phyloP scores from a whole-genome alignment of 2,329 filamentous ascomycete species.

The Penicillium sp. region DNA sequence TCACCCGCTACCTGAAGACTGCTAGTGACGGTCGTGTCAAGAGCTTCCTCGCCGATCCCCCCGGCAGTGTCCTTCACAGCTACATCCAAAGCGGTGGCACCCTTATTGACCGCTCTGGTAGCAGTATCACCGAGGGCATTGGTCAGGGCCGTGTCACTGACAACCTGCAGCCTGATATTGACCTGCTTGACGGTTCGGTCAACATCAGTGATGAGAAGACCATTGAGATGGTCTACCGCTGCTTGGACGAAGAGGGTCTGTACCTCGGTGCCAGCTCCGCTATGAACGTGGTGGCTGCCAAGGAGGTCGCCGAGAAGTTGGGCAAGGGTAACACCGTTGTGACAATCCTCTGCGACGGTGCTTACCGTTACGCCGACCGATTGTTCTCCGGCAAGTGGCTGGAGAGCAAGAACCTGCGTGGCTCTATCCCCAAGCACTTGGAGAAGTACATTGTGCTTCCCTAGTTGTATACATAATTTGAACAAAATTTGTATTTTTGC shows the following conservation, averaged over 20 bases:
- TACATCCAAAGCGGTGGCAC: constrained; percentile 86
- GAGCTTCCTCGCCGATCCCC: constrained; percentile 88
- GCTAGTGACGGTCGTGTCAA: constrained; percentile 76
- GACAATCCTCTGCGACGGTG: constrained; percentile 91
- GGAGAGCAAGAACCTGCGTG: constrained; percentile 77
- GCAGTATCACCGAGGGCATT: constrained; percentile 96
- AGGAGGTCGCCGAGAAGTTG: constrained; percentile 88
- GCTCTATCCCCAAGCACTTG: constrained; percentile 78
- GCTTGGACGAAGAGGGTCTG: constrained; percentile 90
- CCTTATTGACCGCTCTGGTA: constrained; percentile 76
- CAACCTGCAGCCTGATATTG: constrained; percentile 84
- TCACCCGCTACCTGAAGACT: constrained; percentile 86
- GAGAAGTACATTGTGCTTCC: constrained; percentile 94
- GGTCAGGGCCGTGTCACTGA: constrained; percentile 96
- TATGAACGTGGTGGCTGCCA: constrained; percentile 92
- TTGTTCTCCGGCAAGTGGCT: constrained; percentile 93
- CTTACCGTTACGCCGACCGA: constrained; percentile 94
- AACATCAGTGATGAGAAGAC: constrained; percentile 89
- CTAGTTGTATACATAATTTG: constrained; percentile 40
- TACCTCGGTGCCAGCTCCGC: constrained; percentile 94
- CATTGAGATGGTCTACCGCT: constrained; percentile 96
- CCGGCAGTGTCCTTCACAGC: constrained; percentile 87
- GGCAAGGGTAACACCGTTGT: constrained; percentile 89
- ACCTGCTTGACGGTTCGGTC: constrained; percentile 79
- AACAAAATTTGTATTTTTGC: not conserved